phyloP scores from a whole-genome alignment of 495 filamentous ascomycete species.

The Penicillium bialowiezense region DNA sequence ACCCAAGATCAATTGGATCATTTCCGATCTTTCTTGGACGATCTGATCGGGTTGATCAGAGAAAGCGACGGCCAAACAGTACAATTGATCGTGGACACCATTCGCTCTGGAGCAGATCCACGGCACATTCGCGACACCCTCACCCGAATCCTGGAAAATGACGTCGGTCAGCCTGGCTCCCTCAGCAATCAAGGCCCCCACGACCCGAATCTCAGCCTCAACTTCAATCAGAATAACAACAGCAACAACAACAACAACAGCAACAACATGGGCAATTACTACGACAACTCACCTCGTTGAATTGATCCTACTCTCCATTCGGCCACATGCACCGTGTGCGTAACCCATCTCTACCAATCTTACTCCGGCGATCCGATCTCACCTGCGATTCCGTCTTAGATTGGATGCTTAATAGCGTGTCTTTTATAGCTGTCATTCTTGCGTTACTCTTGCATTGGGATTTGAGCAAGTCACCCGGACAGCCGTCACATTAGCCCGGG shows the following conservation, averaged over 20 bases:
- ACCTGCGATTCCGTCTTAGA: not conserved
- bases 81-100: constrained; percentile 24
- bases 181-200: not conserved
- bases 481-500: not conserved
- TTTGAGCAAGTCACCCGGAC: not conserved
- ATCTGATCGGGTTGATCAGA: constrained; percentile 29
- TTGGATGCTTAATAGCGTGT: not conserved
- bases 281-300: not conserved
- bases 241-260: no score
- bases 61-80: constrained; percentile 14
- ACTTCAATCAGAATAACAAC: not conserved
- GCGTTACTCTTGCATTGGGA: not conserved
- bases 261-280: constrained; percentile 1
- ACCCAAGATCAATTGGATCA: constrained; percentile 31
- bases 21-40: constrained; percentile 27
- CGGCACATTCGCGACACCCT: not conserved
- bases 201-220: not conserved
- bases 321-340: not conserved
- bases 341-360: not conserved
- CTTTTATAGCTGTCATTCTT: not conserved
- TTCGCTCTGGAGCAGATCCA: constrained; percentile 16
- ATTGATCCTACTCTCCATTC: not conserved
- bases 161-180: not conserved
- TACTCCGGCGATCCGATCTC: not conserved
- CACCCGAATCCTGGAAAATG: not conserved